A percentile compares a stretch with the other conserved stretches of the same genome.
phyloP scores from a whole-genome alignment of 805 yeast genomes.

The Cyberlindnera petersonii region DNA sequence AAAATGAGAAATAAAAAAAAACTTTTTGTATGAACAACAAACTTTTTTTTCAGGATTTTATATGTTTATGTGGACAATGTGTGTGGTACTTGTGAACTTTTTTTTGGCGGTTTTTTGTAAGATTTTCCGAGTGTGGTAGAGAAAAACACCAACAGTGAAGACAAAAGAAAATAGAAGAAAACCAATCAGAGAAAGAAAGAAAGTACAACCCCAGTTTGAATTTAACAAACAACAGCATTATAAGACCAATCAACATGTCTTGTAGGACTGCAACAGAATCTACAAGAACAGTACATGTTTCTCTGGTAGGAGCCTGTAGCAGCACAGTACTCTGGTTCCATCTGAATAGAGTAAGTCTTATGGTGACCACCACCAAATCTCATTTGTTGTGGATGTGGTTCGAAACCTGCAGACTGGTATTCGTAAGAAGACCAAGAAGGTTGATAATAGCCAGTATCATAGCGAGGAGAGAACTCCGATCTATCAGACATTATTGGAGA shows the following conservation, averaged over 20 bases:
- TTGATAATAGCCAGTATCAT: constrained; percentile 7
- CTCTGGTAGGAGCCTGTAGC: constrained; percentile 25
- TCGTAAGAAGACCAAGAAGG: constrained; percentile 15
- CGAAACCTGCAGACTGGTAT: constrained; percentile 16
- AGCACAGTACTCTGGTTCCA: constrained; percentile 23
- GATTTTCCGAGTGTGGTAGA: neutral
- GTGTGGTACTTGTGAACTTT: neutral
- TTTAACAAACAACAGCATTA: constrained; percentile 6
- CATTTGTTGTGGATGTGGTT: constrained; percentile 9
- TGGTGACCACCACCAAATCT: constrained; percentile 15
- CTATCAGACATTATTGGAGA: constrained; percentile 22
- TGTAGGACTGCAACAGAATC: constrained; percentile 21
- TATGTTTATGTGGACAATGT: constrained; percentile 4
- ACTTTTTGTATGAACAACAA: constrained; percentile 3
- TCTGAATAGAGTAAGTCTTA: constrained; percentile 17
- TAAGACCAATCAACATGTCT: constrained; percentile 24
- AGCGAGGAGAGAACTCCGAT: constrained; percentile 22
- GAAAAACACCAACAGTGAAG: neutral
- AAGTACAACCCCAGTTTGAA: too few relatives aligned
- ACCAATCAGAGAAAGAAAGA: neutral
- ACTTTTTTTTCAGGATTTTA: constrained; percentile 4
- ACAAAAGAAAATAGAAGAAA: neutral
- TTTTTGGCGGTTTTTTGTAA: constrained; percentile 2
- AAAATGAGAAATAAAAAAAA: constrained; percentile 4
- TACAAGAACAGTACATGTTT: constrained; percentile 23